These are phyloP conservation scores for Geotrichum ghanense DNA, from an alignment of 805 yeast species.

Conservation along the genomic window DNA sequence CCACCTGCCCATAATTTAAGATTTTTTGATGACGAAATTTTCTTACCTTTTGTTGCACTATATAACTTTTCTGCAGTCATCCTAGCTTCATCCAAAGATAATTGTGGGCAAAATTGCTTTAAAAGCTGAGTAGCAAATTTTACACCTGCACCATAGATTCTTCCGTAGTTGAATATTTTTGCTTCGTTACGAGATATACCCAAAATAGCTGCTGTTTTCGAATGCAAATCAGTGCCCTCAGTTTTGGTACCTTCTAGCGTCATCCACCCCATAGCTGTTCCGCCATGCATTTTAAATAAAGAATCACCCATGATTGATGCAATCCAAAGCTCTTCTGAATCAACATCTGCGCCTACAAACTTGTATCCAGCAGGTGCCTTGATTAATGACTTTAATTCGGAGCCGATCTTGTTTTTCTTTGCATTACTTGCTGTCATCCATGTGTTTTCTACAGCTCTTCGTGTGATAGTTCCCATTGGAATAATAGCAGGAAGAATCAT, in stretches of 20 bases:
- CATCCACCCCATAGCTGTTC: conserved; percentile 98
- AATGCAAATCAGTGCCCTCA: conserved; percentile 89
- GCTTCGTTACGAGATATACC: conserved; percentile 90
- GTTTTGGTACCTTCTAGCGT: conserved; percentile 89
- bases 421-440: conserved; percentile 98
- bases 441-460: conserved; percentile 93
- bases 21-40: conserved; percentile 24
- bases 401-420: conserved; percentile 73
- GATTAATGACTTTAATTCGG: conserved; percentile 81
- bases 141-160: conserved; percentile 96
- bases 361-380: conserved; percentile 81
- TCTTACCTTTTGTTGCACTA: conserved; percentile 69
- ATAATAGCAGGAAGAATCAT: conserved; percentile 74
- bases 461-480: conserved; percentile 93
- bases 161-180: conserved; percentile 88
- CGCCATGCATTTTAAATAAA: conserved; percentile 80
- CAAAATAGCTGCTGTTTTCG: conserved; percentile 81
- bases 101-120: conserved; percentile 66
- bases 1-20: conserved; percentile 57
- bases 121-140: conserved; percentile 78
- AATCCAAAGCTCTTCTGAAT: conserved; percentile 96
- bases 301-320: conserved; percentile 94
- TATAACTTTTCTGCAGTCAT: conserved; percentile 57
- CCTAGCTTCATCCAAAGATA: conserved; percentile 57
- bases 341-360: conserved; percentile 98